Evolutionary conservation across 179 eudicot species (phyloP).

Genomic region (Drosera spatulata): DNA sequence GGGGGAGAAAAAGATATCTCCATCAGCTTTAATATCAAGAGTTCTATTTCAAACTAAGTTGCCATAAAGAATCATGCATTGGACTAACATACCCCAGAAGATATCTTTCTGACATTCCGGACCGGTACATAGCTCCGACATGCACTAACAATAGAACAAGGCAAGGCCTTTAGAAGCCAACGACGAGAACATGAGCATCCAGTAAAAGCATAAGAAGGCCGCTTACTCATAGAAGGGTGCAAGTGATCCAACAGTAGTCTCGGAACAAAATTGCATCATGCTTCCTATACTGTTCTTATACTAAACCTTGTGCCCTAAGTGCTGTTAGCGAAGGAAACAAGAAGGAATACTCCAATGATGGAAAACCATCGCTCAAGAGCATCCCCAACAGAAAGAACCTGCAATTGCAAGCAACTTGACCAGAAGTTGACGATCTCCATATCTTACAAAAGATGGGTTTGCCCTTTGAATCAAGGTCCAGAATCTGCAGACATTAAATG

Average conservation of each 20-base stretch:
- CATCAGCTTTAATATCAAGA: conserved; percentile 25
- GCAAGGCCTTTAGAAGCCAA: conserved; percentile 5
- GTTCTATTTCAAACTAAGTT: conserved; percentile 1
- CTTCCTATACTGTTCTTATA: conserved; percentile 51
- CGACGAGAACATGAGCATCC: no score
- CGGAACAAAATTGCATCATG: conserved; percentile 48
- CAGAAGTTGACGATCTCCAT: conserved; percentile 72
- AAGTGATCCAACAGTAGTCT: conserved; percentile 44
- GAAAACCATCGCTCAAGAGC: conserved; percentile 89
- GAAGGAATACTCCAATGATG: conserved; percentile 59
- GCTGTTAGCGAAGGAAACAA: conserved; percentile 87
- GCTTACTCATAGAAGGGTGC: conserved; percentile 60
- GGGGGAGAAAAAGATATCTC: conserved; percentile 29
- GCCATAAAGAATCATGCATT: no score
- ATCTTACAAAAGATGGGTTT: conserved; percentile 27
- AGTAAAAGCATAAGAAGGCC: no score
- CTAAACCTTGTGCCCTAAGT: conserved; percentile 54
- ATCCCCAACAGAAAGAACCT: conserved; percentile 55
- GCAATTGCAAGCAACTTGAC: conserved; percentile 48
- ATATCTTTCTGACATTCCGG: conserved; percentile 23
- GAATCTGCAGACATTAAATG: conserved; percentile 20
- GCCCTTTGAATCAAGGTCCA: conserved; percentile 30
- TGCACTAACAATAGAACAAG: conserved; percentile 22
- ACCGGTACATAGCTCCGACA: conserved; percentile 35
- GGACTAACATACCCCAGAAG: conserved; percentile 28